phyloP scores from a whole-genome alignment of 495 filamentous ascomycete species.

The Halenospora varia region DNA sequence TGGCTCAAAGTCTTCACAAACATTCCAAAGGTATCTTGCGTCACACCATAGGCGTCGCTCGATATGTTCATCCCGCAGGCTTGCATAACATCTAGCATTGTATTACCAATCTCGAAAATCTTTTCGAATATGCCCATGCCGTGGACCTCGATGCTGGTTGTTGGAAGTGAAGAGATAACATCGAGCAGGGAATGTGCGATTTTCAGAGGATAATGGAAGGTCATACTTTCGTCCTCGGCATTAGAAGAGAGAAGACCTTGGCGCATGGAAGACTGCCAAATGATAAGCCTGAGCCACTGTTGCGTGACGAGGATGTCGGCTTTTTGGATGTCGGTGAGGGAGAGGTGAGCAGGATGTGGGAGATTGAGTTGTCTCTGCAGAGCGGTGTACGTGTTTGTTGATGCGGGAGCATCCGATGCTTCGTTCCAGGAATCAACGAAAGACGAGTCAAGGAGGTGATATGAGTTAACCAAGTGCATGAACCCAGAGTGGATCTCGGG shows the following conservation, averaged over 20 bases:
- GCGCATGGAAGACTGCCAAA: slow-evolving; percentile 58
- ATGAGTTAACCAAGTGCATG: slow-evolving; percentile 50
- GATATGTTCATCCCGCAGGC: slow-evolving; percentile 19
- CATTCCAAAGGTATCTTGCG: slow-evolving; percentile 17
- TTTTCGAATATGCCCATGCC: slow-evolving; percentile 58
- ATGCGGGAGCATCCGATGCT: slow-evolving; percentile 16
- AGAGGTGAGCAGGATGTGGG: slow-evolving; percentile 28
- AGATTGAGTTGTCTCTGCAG: slow-evolving; percentile 33
- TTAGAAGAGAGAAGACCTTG: slow-evolving; percentile 44
- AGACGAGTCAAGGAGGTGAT: slow-evolving; percentile 30
- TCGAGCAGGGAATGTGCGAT: slow-evolving; percentile 51
- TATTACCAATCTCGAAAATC: slow-evolving; percentile 52
- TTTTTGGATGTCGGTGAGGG: slow-evolving; percentile 51
- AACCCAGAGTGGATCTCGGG: slow-evolving; percentile 48
- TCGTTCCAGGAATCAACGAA: slow-evolving; percentile 35
- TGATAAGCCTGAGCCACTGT: slow-evolving; percentile 58
- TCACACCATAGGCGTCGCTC: slow-evolving; percentile 9
- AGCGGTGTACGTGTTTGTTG: slow-evolving; percentile 18
- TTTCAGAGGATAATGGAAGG: slow-evolving; percentile 54
- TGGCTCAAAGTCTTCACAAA: slow-evolving; percentile 24
- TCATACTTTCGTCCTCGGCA: slow-evolving; percentile 43
- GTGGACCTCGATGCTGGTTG: slow-evolving; percentile 53
- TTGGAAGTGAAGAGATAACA: slow-evolving; percentile 47
- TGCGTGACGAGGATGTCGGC: slow-evolving; percentile 59
- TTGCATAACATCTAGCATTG: slow-evolving; percentile 49